Evolutionary conservation across 768 basidiomycete species (phyloP), one percentile per base, ranked within the genome.

Genomic region (Hygrophorus pudorinus): DNA sequence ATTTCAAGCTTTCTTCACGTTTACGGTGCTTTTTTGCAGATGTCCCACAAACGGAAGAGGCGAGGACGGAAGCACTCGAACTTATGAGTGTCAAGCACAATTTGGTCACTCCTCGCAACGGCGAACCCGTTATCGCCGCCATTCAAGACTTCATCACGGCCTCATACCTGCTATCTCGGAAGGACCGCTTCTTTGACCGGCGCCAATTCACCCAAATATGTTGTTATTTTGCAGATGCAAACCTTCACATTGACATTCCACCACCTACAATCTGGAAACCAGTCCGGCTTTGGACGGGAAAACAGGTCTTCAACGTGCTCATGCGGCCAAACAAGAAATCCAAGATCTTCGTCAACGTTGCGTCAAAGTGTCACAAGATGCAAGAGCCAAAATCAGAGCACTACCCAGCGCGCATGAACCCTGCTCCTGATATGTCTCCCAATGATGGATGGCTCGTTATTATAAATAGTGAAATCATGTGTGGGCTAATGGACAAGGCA

Each of bases 111-210:
- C 96, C 96, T 11, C 80, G 96, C 42, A 98, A 98, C 53, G 96
- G 96, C 51, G 93, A 98, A 62, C 96, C 96, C 18, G 94, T 99
- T 66, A 97, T 99, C 54, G 92, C 96, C 18, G 96, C 96, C 51
- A 99, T 96, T 51, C 96, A 99, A 61, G 96, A 99, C 63, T 99
- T 99, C 70, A 98, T 99, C 67, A 98, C 96, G 3, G 96, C 93
- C 12, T 92, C 96, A 14, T 99, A 82, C 68, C 79, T 99, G 32
- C 78, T 99, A 53, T 94, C 94, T 6, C 82, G 81, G 30, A 84
- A 86, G 56, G 96, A 99, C 56, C 79, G 75, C 12, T 96, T 99
- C 64, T 85, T 93, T 59, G 87, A 93, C 58, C 81, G 96, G 14
- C 78, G 84, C 37, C 88, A 96, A 56, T 97, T 99, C 64, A 89